These are phyloP conservation scores for Silene noctiflora DNA, from an alignment of 179 eudicot species.

Conservation along the genomic window DNA sequence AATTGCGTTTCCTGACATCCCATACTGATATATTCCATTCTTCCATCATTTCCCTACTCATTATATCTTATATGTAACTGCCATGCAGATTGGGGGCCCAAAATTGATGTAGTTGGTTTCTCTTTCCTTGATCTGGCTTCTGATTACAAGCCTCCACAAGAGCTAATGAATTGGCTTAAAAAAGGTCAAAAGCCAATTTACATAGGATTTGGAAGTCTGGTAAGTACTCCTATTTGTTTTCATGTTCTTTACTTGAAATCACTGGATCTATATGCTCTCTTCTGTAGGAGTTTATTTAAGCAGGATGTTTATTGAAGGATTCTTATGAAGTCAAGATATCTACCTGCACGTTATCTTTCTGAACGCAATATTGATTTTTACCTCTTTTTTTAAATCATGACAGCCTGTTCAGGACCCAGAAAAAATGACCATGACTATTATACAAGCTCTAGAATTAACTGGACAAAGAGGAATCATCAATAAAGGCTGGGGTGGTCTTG, in stretches of 20 bases:
- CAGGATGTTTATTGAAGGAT: neutral
- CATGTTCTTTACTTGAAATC: neutral
- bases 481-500: slow-evolving; percentile 95
- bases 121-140: slow-evolving; percentile 92
- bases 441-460: slow-evolving; percentile 59
- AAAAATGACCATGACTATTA: slow-evolving; percentile 64
- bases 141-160: slow-evolving; percentile 67
- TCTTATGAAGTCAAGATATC: neutral
- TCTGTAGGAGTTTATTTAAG: neutral
- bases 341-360: neutral
- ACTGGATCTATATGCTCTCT: slow-evolving; percentile 7
- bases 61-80: slow-evolving; percentile 6
- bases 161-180: slow-evolving; percentile 67
- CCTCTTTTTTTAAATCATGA: slow-evolving; percentile 10
- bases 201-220: slow-evolving; percentile 93
- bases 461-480: slow-evolving; percentile 80
- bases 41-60: neutral
- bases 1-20: neutral
- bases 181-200: slow-evolving; percentile 72
- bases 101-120: slow-evolving; percentile 88
- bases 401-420: slow-evolving; percentile 84
- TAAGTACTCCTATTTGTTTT: slow-evolving; percentile 36
- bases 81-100: slow-evolving; percentile 88
- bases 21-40: neutral
- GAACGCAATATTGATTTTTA: slow-evolving; percentile 7